These are phyloP conservation scores for Fusarium torreyae DNA, from an alignment of 2,329 filamentous ascomycete genomes.

Conservation along the genomic window DNA sequence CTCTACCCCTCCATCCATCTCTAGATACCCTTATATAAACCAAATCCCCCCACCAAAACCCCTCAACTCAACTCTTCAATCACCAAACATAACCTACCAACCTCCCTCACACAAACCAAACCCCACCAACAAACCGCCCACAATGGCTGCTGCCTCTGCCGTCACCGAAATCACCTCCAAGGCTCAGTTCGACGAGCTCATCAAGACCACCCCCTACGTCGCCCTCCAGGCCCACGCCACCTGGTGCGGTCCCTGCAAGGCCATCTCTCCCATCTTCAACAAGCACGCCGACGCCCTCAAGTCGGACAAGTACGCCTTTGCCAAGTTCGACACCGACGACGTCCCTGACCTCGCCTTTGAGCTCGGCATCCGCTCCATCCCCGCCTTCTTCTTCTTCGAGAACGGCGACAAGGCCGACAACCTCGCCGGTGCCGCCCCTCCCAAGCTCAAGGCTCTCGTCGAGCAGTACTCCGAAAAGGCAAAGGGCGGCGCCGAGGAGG, in stretches of 20 bases:
- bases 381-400: constrained; percentile 73
- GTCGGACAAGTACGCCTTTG: constrained; percentile 65
- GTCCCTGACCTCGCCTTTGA: constrained; percentile 64
- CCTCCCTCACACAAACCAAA: neutral
- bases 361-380: constrained; percentile 69
- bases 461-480: constrained; percentile 48
- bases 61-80: constrained; percentile 35
- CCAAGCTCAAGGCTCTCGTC: constrained; percentile 52
- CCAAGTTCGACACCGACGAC: constrained; percentile 72
- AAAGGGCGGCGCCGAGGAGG: constrained; percentile 41
- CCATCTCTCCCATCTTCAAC: constrained; percentile 69
- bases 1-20: constrained; percentile 19
- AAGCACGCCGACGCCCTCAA: constrained; percentile 60
- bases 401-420: constrained; percentile 64
- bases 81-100: constrained; percentile 16
- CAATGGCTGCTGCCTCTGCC: constrained; percentile 55
- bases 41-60: constrained; percentile 35
- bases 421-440: constrained; percentile 58
- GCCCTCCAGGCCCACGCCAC: constrained; percentile 71
- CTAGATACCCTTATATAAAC: constrained; percentile 17
- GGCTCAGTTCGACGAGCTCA: constrained; percentile 65
- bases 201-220: constrained; percentile 65
- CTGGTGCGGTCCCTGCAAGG: constrained; percentile 75
- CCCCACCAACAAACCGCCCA: constrained; percentile 24
- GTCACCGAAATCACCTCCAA: constrained; percentile 57